Evolutionary conservation across 2,329 filamentous ascomycete species (phyloP).

Genomic region (Hymenoscyphus repandus): DNA sequence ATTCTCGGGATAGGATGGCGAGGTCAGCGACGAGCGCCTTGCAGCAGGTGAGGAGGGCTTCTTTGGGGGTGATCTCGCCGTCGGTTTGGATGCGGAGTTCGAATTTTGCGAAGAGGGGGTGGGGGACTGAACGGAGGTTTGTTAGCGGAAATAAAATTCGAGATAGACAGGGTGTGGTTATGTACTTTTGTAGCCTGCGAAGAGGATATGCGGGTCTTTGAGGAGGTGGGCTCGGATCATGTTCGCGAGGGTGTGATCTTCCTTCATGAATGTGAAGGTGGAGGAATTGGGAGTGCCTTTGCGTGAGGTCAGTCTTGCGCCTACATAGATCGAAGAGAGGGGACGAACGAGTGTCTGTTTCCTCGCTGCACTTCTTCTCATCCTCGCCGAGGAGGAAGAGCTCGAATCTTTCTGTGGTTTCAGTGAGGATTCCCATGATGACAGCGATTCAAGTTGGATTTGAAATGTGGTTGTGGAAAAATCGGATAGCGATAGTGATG

Average conservation of each 20-base stretch:
- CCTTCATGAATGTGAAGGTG: slow-evolving; percentile 92
- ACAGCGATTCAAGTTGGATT: neutral
- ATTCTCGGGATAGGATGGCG: slow-evolving; percentile 74
- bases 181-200: slow-evolving; percentile 86
- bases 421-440: slow-evolving; percentile 3
- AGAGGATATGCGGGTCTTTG: slow-evolving; percentile 75
- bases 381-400: slow-evolving; percentile 81
- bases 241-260: slow-evolving; percentile 94
- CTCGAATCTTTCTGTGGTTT: slow-evolving; percentile 66
- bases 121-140: slow-evolving; percentile 29
- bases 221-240: slow-evolving; percentile 81
- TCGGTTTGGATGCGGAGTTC: slow-evolving; percentile 87
- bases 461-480: neutral
- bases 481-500: neutral
- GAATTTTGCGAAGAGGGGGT: slow-evolving; percentile 46
- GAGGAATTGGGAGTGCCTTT: slow-evolving; percentile 88
- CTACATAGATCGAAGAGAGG: neutral
- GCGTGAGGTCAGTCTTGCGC: neutral
- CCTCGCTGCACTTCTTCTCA: slow-evolving; percentile 90
- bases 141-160: neutral
- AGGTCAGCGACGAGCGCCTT: slow-evolving; percentile 78
- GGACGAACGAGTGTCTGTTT: slow-evolving; percentile 77
- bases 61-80: slow-evolving; percentile 80
- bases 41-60: slow-evolving; percentile 76
- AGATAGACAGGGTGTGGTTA: slow-evolving; percentile 18